Evolutionary conservation across 495 filamentous ascomycete species (phyloP).

Genomic region (Neurospora sp.): DNA sequence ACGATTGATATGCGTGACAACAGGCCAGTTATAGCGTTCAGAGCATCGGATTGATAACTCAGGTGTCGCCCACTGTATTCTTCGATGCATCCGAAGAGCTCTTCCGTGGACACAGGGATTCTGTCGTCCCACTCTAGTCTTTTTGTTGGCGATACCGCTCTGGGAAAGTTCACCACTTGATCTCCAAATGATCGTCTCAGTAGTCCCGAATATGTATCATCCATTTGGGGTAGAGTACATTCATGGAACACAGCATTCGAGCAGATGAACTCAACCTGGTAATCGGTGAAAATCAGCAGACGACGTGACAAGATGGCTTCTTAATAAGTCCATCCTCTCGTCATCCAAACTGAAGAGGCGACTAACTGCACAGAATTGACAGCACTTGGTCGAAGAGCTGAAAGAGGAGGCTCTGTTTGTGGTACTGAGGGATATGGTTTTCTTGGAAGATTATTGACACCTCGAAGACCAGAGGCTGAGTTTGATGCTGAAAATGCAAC

Average conservation of each 20-base stretch:
- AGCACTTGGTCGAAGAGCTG: background rate
- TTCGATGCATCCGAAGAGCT: background rate
- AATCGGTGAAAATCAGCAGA: constrained; percentile 17
- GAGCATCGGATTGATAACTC: background rate
- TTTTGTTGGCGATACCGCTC: too few species aligned
- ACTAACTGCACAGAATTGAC: background rate
- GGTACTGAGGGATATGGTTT: background rate
- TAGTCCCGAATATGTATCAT: too few species aligned
- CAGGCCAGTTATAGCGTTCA: background rate
- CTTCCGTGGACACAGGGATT: too few species aligned
- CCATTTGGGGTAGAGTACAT: background rate
- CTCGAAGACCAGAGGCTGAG: background rate
- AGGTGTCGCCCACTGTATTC: background rate
- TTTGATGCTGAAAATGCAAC: background rate
- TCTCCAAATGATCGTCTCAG: too few species aligned
- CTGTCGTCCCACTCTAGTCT: too few species aligned
- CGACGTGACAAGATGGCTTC: constrained; percentile 26
- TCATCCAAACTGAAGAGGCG: constrained; percentile 17
- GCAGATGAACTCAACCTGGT: constrained; percentile 21
- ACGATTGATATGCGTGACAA: background rate
- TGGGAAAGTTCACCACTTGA: too few species aligned
- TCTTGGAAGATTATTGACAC: background rate
- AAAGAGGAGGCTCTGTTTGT: background rate
- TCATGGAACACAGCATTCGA: constrained; percentile 2
- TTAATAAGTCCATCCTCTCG: constrained; percentile 30